Evolutionary conservation across 1,284 basidiomycete species (phyloP), one percentile per base, ranked within the genome.

Genomic region (Fomitopsis schrenkii): DNA sequence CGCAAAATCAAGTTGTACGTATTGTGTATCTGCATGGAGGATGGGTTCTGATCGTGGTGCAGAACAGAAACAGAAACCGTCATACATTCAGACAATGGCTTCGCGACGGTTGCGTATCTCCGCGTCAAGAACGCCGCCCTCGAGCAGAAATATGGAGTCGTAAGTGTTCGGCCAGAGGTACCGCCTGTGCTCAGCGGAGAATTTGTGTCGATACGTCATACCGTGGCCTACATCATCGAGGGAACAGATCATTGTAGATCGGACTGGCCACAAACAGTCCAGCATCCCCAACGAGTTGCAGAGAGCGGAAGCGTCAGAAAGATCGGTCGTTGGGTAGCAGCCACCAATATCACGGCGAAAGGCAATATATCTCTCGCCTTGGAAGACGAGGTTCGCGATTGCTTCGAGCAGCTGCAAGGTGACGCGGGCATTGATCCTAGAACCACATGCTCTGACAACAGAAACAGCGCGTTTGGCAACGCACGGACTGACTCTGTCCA

Each of bases 81-180:
- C 28, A 84, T 90, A 48, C 89, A 91, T 67, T 88, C 88, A 6
- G 86, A 91, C 67, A 89, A 78, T 74, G 81, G 86, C 71, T 83
- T 93, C 66, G 93, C 93, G 0, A 89, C 92, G 1, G 95, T 98
- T 19, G 95, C 95, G 15, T 97, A 91, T 74, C 77, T 97, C 28
- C 85, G 91, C 59, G 83, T 98, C 62, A 89, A 88, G 68, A 71
- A 78, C 9, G 93, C 91, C 0, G 71, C 72, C 4, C 77, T 96
- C 19, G 80, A 83, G 59, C 68, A 73, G 1, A 95, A 94, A 72
- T 57, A 66, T 15, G 65, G 66, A 36, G 61, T 19, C 55, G 42
- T 36, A 14, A 66, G n/a, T 10, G 52, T 62, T 14, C 40, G 68
- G 17, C 44, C 77, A 7, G 60, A 62, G 0, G 66, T 83, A 7